Conservation (phyloP, 2,329 filamentous ascomycete species). For the Sordariomycetes sp. region DNA sequence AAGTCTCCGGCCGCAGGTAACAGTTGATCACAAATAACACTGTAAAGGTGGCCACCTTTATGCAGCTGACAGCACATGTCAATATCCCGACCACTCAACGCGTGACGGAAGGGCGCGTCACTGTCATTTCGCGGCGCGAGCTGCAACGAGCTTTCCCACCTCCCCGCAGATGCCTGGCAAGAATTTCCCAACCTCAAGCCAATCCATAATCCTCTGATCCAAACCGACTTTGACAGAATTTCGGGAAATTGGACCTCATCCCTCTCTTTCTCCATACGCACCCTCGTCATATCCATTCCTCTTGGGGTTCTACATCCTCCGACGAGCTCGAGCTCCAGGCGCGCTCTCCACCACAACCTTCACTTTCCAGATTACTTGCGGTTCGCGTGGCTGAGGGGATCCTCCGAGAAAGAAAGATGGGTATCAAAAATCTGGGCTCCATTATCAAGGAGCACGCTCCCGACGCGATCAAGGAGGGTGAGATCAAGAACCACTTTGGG, state of each 20-base stretch:
- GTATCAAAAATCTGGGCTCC: constrained; percentile 64
- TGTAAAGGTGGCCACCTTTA: not conserved
- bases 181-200: not conserved
- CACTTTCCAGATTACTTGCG: no score
- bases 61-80: not conserved
- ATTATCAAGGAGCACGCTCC: constrained; percentile 89
- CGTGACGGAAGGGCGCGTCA: not conserved
- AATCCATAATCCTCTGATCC: not conserved
- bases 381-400: no score
- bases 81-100: not conserved
- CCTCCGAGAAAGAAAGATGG: constrained; percentile 30
- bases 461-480: constrained; percentile 89
- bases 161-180: not conserved
- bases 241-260: not conserved
- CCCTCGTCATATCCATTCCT: no score
- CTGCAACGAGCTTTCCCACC: not conserved
- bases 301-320: no score
- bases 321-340: no score
- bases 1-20: no score
- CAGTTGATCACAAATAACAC: no score
- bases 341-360: no score
- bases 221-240: not conserved
- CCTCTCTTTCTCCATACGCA: not conserved
- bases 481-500: constrained; percentile 98
- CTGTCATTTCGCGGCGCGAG: not conserved